Evolutionary conservation across 78 protist genomes (phyloP), one percentile per base, ranked within the genome.

Genomic region (Dictyostelium brefeldianum): DNA sequence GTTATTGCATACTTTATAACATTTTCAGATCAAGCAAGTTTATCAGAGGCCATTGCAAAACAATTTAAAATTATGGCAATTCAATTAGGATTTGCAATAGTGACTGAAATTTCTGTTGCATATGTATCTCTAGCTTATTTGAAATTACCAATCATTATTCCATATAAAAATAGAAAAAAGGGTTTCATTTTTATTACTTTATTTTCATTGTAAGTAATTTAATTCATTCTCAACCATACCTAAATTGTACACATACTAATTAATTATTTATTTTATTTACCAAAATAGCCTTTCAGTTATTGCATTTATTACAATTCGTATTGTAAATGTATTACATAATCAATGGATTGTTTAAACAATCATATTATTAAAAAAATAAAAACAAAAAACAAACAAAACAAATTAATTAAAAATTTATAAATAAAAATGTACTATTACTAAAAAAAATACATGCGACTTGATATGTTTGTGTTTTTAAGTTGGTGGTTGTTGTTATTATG

Each of bases 21-120:
- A 29, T 81, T 41, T 48, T 11, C 71, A 9, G 10, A 15, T 1
- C 22, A 10, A 15, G 7, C 41, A 47, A 14, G 15, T 18, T 20
- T 48, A n/a, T 50, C n/a, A 10, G 36, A 25, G 11, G 36, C n/a
- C 4, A n/a, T 46, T 8, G 11, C 31, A 8, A 62, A 62, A 47
- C 89, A 81, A 81, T 81, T 81, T n/a, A 43, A 62, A 25, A 57
- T 81, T 50, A 81, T 81, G 89, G 77, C 78, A 48, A 81, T 81
- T 15, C 89, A 81, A 81, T 47, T 81, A 10, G 41, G 67, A 14
- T 62, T 67, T 11, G 48, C 89, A 51, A 15, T 81, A 22, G 29
- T 29, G 0, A 81, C 89, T 14, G 89, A 81, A 31, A 18, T 81
- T 17, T 18, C 67, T 46, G 89, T 81, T 36, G 54, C 89, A 46